Evolutionary conservation across 116 monocot species (phyloP).

Genomic region (Cymodocea nodosa): DNA sequence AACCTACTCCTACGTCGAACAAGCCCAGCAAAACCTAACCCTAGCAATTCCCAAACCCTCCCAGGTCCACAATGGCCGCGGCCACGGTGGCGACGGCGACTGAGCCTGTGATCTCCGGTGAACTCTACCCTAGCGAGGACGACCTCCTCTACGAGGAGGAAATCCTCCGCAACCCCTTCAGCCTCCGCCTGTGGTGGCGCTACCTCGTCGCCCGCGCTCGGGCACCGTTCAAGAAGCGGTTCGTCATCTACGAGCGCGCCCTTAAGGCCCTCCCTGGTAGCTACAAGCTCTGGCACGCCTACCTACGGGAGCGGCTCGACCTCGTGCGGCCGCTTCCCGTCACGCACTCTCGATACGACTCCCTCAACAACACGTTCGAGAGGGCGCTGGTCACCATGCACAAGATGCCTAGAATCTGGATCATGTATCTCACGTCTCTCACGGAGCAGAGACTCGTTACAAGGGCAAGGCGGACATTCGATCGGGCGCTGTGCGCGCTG

Average conservation of each 20-base stretch:
- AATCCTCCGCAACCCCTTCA: conserved; percentile 84
- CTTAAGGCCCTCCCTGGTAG: conserved; percentile 84
- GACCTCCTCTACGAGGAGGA: conserved; percentile 94
- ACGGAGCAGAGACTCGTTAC: conserved; percentile 59
- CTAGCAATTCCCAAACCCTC: not conserved
- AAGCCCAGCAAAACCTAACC: not conserved
- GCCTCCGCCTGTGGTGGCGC: conserved; percentile 82
- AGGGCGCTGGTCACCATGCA: conserved; percentile 89
- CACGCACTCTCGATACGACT: conserved; percentile 35
- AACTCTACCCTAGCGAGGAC: conserved; percentile 49
- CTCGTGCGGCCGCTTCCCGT: conserved; percentile 51
- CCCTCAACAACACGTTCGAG: conserved; percentile 95
- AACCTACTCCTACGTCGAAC: not conserved
- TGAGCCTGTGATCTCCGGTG: conserved; percentile 15
- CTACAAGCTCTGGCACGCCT: conserved; percentile 96
- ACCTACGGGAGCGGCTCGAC: conserved; percentile 71
- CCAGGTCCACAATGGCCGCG: not conserved
- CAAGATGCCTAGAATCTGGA: conserved; percentile 91
- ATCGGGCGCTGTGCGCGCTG: conserved; percentile 70
- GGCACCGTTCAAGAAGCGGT: conserved; percentile 68
- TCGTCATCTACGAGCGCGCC: conserved; percentile 84
- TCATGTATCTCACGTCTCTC: conserved; percentile 61
- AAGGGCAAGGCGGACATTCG: conserved; percentile 53
- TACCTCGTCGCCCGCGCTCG: conserved; percentile 65
- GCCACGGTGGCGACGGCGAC: not conserved